A percentile compares a stretch with the other conserved stretches of the same genome.
Evolutionary conservation across 2,329 filamentous ascomycete species (phyloP).

Genomic region (Malbranchea cinnamomea): DNA sequence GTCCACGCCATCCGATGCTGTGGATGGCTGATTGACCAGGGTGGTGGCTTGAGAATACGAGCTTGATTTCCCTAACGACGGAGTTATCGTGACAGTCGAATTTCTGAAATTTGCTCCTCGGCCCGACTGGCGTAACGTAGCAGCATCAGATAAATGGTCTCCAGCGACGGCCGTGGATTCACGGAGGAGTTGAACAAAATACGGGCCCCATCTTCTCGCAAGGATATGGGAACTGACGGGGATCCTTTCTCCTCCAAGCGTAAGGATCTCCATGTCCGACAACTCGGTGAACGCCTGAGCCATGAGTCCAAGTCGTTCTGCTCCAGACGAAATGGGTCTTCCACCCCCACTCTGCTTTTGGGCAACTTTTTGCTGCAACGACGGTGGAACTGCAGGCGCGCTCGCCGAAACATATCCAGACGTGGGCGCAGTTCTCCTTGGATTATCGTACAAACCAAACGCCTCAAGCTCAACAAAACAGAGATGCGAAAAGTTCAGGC

Average conservation of each 20-base stretch:
- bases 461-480: constrained; percentile 96
- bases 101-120: constrained; percentile 55
- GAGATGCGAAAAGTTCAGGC: constrained; percentile 93
- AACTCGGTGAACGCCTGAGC: constrained; percentile 69
- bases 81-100: constrained; percentile 77
- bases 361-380: constrained; percentile 34
- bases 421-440: constrained; percentile 59
- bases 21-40: constrained; percentile 20
- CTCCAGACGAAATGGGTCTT: constrained; percentile 58
- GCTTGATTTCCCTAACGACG: constrained; percentile 27
- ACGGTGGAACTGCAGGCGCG: constrained; percentile 46
- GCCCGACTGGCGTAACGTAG: constrained; percentile 60
- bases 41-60: constrained; percentile 29
- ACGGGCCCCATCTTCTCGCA: constrained; percentile 80
- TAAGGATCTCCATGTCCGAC: constrained; percentile 91
- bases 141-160: constrained; percentile 54
- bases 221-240: constrained; percentile 86
- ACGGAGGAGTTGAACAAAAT: constrained; percentile 80
- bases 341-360: constrained; percentile 56
- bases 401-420: constrained; percentile 78
- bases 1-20: constrained; percentile 18
- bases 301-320: constrained; percentile 72
- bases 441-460: constrained; percentile 94
- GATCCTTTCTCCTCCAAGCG: constrained; percentile 78
- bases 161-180: constrained; percentile 59